Evolutionary conservation across 169 alveolate genomes (phyloP).

Genomic region (Eimeria falciformis): DNA sequence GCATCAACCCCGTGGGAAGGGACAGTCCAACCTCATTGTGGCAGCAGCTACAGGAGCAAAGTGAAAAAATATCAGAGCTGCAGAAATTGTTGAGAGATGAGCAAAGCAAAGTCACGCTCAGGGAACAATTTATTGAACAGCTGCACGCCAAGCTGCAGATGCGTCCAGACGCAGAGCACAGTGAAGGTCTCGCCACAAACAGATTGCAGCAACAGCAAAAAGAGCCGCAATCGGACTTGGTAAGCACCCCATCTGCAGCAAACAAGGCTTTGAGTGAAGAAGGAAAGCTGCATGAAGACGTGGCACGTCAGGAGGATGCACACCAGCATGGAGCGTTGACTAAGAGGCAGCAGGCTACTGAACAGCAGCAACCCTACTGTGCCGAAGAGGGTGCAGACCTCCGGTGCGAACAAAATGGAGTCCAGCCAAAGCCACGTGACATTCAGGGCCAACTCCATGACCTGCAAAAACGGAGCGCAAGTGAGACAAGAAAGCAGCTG

Average conservation of each 20-base stretch:
- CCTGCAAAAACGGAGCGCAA: conserved; percentile 35
- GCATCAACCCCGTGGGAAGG: conserved; percentile 34
- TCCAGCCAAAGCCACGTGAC: not conserved
- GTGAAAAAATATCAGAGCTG: not conserved
- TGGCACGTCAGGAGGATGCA: not conserved
- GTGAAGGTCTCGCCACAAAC: not conserved
- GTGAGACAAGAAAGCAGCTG: conserved; percentile 13
- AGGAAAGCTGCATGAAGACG: conserved; percentile 17
- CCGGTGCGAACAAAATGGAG: too few relatives aligned
- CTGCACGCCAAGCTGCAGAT: not conserved
- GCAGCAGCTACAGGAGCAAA: conserved; percentile 55
- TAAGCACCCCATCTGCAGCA: too few relatives aligned
- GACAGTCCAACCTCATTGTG: conserved; percentile 29
- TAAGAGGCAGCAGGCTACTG: not conserved
- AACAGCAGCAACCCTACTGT: not conserved
- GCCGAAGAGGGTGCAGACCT: not conserved
- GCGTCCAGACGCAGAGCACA: not conserved
- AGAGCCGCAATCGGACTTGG: not conserved
- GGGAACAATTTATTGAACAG: not conserved
- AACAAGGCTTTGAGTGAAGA: not conserved
- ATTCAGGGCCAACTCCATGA: not conserved
- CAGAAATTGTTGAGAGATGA: not conserved
- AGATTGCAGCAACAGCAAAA: not conserved
- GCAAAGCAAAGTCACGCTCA: conserved; percentile 9
- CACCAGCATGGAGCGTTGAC: not conserved